Evolutionary conservation across 495 filamentous ascomycete genomes (phyloP), one percentile per base, ranked within the genome.

Genomic region (Trichoderma reesei): DNA sequence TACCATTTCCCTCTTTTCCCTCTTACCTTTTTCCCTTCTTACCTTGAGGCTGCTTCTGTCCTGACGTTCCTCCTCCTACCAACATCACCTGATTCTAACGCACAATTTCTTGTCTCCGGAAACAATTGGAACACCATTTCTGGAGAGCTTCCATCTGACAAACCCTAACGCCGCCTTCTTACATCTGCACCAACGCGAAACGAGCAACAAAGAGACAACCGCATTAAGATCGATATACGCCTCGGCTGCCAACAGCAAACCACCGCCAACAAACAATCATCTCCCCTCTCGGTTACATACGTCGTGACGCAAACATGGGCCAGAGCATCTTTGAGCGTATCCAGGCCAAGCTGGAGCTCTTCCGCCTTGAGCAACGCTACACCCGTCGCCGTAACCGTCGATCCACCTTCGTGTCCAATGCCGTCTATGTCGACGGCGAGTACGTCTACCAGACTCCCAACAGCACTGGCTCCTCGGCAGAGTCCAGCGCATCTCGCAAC

Each of bases 351-450:
- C 80, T 91, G 67, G 90, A 96, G 81, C 85, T 96, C 70, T 94
- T 92, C 81, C 89, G 90, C 38, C 86, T 97, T 65, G 92, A 97
- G 77, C 88, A 96, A 76, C 85, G 90, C 59, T 97, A 97, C 79
- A 92, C 90, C 41, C 87, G 86, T 69, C 87, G 90, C 72, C 89
- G 90, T 68, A 72, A 82, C 63, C 86, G 91, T 66, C 90, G 92
- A 76, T 90, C 85, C 63, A 92, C 88, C 65, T 96, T 95, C 76
- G 85, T 88, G 72, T 88, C 84, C 65, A 90, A 90, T 68, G 92
- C 90, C 26, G 82, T 87, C 71, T 97, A 97, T 73, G 87, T 96
- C 68, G 89, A 96, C 73, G 91, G 91, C 73, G 92, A 97, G 77
- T 97, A 94, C 78, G 82, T 95, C 70, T 91, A 88, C 78, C 74